Evolutionary conservation across 1,284 basidiomycete species (phyloP), one percentile per base, ranked within the genome.

Genomic region (Paramarasmius palmivorus): DNA sequence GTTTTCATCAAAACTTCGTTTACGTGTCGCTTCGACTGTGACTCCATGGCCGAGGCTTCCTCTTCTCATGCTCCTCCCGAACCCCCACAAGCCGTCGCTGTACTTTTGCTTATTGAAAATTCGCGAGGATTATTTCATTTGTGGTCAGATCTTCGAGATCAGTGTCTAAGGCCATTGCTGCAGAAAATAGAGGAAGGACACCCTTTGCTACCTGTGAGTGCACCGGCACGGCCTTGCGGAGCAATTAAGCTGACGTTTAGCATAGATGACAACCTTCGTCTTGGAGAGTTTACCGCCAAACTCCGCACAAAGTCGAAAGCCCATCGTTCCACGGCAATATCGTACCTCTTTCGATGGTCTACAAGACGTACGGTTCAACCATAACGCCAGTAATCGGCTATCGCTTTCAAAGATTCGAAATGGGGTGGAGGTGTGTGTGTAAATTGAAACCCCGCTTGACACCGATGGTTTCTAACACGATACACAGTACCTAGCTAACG

Each of bases 31-130:
- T 26, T 8, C 44, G n/a, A n/a, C 44, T n/a, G n/a, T n/a, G 25
- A 14, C 22, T 23, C 44, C 22, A 56, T 56, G 47, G 17, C 52
- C 32, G 50, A 49, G 26, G 52, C 52, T 45, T 58, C 48, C 50
- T 59, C 60, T 29, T 68, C 76, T 58, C 73, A 74, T 63, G 62
- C 64, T 34, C 67, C 73, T 46, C 51, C 69, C 23, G 64, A 68
- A 32, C 66, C 71, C 14, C 69, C 72, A 34, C 75, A 76, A 57
- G 72, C 75, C 4, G 68, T 79, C 46, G 73, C 76, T 34, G 73
- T 75, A 45, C 73, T 86, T 46, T 66, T 88, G 57, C 73, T 88
- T 56, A 74, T 88, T 61, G 85, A 88, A 68, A 84, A 86, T 60
- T 86, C 84, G 0, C 66, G 67, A 29, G 64, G 66, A 4, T 80